phyloP scores from a whole-genome alignment of 2,329 filamentous ascomycete genomes.

The Aulographum hederae region DNA sequence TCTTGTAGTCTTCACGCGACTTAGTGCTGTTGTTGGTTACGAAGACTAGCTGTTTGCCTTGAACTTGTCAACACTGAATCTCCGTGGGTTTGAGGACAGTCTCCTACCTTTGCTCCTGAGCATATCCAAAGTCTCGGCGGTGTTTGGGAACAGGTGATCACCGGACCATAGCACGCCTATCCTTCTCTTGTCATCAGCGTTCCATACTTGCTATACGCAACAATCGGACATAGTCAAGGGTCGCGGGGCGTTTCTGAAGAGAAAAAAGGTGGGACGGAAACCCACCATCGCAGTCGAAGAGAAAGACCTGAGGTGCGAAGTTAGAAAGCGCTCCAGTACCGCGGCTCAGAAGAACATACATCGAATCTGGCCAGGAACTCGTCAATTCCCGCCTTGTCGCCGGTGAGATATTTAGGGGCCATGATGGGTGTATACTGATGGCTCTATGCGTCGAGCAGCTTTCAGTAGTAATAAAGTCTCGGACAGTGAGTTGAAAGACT shows the following conservation, averaged over 20 bases:
- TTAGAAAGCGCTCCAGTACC: slow-evolving; percentile 4
- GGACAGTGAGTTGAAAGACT: too few species aligned
- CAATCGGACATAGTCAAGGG: too few species aligned
- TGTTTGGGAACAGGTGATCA: slow-evolving; percentile 70
- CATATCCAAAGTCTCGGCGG: slow-evolving; percentile 70
- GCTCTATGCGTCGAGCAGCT: too few species aligned
- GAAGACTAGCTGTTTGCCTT: slow-evolving; percentile 84
- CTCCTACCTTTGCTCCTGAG: slow-evolving; percentile 58
- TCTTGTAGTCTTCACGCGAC: slow-evolving; percentile 77
- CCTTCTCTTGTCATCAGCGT: slow-evolving; percentile 14
- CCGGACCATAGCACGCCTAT: slow-evolving; percentile 93
- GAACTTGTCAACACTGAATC: slow-evolving; percentile 1
- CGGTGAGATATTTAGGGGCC: slow-evolving; percentile 47
- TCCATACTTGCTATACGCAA: too few species aligned
- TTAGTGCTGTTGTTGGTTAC: slow-evolving; percentile 99
- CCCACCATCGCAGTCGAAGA: slow-evolving; percentile 94
- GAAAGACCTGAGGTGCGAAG: slow-evolving; percentile 46
- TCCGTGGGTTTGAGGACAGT: too few species aligned
- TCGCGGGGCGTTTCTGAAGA: not conserved
- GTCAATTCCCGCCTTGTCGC: slow-evolving; percentile 57
- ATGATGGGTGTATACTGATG: too few species aligned
- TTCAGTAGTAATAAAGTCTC: too few species aligned
- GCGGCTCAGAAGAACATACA: slow-evolving; percentile 36
- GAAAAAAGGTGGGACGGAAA: slow-evolving; percentile 2
- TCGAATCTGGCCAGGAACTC: slow-evolving; percentile 84